These are phyloP conservation scores for Crinitomyces ghanaensis DNA, from an alignment of 805 yeast species.

Conservation along the genomic window DNA sequence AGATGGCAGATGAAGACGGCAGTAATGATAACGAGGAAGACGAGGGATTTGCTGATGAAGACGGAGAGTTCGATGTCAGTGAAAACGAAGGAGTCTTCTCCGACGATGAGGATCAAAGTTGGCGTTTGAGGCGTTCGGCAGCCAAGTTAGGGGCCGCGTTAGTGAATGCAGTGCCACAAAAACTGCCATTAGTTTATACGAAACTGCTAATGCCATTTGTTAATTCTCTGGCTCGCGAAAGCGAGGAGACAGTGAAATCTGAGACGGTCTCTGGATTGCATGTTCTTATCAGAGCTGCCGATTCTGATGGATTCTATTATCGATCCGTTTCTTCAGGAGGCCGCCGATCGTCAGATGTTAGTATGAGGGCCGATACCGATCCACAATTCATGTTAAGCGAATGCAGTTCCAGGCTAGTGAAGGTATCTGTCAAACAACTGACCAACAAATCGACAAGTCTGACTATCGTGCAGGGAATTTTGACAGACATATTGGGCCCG, in stretches of 20 bases:
- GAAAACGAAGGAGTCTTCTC: constrained; percentile 26
- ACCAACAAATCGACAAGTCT: constrained; percentile 6
- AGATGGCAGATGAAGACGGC: constrained; percentile 27
- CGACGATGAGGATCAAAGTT: constrained; percentile 42
- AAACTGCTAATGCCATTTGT: constrained; percentile 33
- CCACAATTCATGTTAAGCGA: constrained; percentile 11
- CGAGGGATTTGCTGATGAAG: constrained; percentile 37
- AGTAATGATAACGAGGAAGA: constrained; percentile 28
- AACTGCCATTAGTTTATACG: constrained; percentile 22
- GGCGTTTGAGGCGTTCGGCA: constrained; percentile 52
- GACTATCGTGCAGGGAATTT: constrained; percentile 5
- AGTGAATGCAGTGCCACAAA: constrained; percentile 29
- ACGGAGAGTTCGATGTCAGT: constrained; percentile 26
- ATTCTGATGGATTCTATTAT: constrained; percentile 33
- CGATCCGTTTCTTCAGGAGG: constrained; percentile 11
- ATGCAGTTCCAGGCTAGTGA: constrained; percentile 6
- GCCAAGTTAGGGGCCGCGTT: constrained; percentile 32
- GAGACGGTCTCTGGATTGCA: constrained; percentile 38
- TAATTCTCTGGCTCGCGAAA: constrained; percentile 24
- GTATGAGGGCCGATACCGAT: constrained; percentile 18
- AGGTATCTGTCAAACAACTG: constrained; percentile 8
- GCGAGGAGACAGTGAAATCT: constrained; percentile 36
- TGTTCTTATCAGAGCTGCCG: constrained; percentile 27
- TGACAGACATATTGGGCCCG: constrained; percentile 5
- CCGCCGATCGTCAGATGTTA: constrained; percentile 20